phyloP scores from a whole-genome alignment of 495 filamentous ascomycete species.

The Neurospora sp. region DNA sequence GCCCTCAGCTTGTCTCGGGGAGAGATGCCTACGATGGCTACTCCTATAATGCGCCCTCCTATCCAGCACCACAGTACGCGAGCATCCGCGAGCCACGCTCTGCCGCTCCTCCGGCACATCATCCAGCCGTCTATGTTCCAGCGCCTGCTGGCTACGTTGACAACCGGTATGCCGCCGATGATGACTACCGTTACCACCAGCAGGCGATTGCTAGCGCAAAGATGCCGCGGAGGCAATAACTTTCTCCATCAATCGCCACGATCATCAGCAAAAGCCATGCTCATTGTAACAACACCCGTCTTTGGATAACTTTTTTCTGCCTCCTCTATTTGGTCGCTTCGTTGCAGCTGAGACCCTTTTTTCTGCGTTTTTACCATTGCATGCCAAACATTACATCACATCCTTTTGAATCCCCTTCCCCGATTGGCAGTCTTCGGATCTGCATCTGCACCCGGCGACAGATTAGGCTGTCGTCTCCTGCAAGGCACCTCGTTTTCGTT shows the following conservation, averaged over 20 bases:
- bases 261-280: not conserved
- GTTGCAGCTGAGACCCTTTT: conserved; percentile 2
- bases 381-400: not conserved
- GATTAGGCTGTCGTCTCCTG: not conserved
- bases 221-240: not conserved
- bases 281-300: not conserved
- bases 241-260: not conserved
- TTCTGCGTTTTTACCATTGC: not conserved
- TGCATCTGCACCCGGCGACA: not conserved
- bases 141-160: conserved; percentile 3
- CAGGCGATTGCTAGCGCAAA: conserved; percentile 1
- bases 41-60: conserved; percentile 7
- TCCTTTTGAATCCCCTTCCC: not conserved
- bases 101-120: conserved; percentile 9
- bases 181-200: conserved; percentile 14
- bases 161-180: conserved; percentile 3
- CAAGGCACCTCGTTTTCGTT: not conserved
- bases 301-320: not conserved
- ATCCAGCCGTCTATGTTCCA: conserved; percentile 17
- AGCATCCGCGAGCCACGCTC: not conserved
- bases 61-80: conserved; percentile 9
- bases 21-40: conserved; percentile 7
- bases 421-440: not conserved
- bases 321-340: not conserved
- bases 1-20: conserved; percentile 4